phyloP scores from a whole-genome alignment of 257 asterid species.

The Prunella vulgaris region DNA sequence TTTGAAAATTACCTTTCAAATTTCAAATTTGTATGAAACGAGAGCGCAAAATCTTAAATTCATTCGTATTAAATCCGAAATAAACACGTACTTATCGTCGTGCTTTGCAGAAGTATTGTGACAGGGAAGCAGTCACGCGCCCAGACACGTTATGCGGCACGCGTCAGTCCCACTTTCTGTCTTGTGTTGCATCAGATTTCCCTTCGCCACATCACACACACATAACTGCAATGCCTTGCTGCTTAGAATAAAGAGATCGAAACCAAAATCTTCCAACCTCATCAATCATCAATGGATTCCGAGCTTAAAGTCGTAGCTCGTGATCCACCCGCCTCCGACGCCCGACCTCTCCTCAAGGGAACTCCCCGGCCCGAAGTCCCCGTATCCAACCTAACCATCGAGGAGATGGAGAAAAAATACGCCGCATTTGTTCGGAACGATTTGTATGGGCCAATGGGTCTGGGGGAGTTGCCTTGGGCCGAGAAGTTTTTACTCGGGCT shows the following conservation, averaged over 20 bases:
- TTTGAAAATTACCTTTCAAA: too few species aligned
- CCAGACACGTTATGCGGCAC: neutral
- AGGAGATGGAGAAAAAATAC: constrained; percentile 65
- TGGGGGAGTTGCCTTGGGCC: constrained; percentile 56
- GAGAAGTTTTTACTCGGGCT: constrained; percentile 66
- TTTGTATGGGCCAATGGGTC: constrained; percentile 76
- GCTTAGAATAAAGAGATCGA: neutral
- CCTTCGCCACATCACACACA: neutral
- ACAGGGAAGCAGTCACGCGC: constrained; percentile 22
- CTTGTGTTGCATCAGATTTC: neutral
- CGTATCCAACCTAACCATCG: constrained; percentile 28
- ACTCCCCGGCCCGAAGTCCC: constrained; percentile 10
- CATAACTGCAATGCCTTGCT: constrained; percentile 18
- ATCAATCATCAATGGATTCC: constrained; percentile 38
- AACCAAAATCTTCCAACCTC: neutral
- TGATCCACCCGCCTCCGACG: constrained; percentile 40
- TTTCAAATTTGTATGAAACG: too few species aligned
- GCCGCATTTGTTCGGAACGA: constrained; percentile 69
- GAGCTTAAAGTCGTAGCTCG: constrained; percentile 52
- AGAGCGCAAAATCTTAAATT: too few species aligned
- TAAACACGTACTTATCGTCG: too few species aligned
- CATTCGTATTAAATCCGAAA: too few species aligned
- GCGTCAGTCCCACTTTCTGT: constrained; percentile 24
- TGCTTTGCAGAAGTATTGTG: too few species aligned
- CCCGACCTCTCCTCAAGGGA: constrained; percentile 54